phyloP scores from a whole-genome alignment of 176 grass and related monocot genomes.

The Oryza coarctata region DNA sequence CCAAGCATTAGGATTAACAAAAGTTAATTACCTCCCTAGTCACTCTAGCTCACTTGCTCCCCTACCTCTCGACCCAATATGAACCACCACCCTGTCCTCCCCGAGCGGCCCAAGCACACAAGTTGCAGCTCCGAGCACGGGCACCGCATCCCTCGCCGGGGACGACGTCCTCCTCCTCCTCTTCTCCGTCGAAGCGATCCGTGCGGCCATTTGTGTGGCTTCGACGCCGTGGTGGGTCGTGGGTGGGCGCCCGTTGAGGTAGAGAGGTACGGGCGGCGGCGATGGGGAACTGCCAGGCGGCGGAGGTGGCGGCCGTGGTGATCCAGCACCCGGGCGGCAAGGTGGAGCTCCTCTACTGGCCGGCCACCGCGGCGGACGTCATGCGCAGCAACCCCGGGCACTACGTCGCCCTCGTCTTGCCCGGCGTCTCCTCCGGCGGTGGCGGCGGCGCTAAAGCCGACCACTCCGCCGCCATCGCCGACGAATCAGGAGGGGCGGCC shows the following conservation, averaged over 20 bases:
- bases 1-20: conserved; percentile 5
- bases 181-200: background rate
- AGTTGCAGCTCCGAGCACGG: background rate
- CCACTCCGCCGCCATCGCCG: background rate
- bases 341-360: conserved; percentile 59
- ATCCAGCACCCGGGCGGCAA: conserved; percentile 73
- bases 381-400: conserved; percentile 75
- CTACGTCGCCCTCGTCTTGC: conserved; percentile 67
- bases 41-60: background rate
- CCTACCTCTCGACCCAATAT: conserved; percentile 1
- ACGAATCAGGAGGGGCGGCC: background rate
- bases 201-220: background rate
- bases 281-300: conserved; percentile 91
- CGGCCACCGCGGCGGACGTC: conserved; percentile 50
- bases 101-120: background rate
- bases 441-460: background rate
- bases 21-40: conserved; percentile 4
- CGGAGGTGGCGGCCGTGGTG: conserved; percentile 62
- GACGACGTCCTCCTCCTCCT: background rate
- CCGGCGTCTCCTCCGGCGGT: conserved; percentile 24
- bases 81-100: background rate
- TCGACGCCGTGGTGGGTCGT: background rate
- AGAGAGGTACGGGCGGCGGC: background rate
- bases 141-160: background rate
- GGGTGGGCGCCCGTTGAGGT: too few relatives aligned